Percentiles rank a stretch among this genome's conserved stretches.
Conservation (phyloP, 1,284 basidiomycete species). For the Somion occarium region DNA sequence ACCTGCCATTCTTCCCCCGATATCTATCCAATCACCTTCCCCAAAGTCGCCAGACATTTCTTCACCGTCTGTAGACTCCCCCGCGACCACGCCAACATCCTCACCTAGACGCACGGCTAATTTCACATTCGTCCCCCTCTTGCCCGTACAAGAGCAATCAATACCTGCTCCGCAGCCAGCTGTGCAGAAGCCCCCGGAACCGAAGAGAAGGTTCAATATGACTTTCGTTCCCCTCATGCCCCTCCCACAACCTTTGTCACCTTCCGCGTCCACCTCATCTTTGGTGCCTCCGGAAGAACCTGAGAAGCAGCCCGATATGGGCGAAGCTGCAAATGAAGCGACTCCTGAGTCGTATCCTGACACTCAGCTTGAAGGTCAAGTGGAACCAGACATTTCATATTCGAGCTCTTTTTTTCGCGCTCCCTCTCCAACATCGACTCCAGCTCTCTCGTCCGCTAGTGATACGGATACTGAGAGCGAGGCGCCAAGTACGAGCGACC, state of each 20-base stretch:
- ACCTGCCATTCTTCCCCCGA: slow-evolving; percentile 10
- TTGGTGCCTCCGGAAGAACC: neutral
- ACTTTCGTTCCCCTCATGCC: slow-evolving; percentile 24
- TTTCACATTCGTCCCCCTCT: slow-evolving; percentile 24
- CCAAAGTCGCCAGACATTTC: neutral
- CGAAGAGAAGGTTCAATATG: slow-evolving; percentile 25
- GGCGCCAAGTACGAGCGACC: slow-evolving; percentile 20
- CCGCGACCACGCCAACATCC: slow-evolving; percentile 6
- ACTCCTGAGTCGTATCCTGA: neutral
- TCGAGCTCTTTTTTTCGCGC: neutral
- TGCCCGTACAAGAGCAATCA: slow-evolving; percentile 20
- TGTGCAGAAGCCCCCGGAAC: slow-evolving; percentile 10
- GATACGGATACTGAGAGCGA: slow-evolving; percentile 27
- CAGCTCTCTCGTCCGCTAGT: slow-evolving; percentile 13
- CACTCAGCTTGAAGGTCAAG: neutral
- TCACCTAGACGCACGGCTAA: slow-evolving; percentile 16
- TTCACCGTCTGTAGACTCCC: slow-evolving; percentile 7
- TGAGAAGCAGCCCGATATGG: neutral
- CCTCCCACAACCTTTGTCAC: slow-evolving; percentile 3
- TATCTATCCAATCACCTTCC: slow-evolving; percentile 2
- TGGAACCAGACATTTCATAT: neutral
- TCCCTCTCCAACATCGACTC: slow-evolving; percentile 11
- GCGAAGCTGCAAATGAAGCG: neutral
- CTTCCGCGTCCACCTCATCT: neutral
- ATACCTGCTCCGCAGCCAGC: slow-evolving; percentile 9